Evolutionary conservation across 768 basidiomycete genomes (phyloP).

Genomic region (Termitomyces sp.): DNA sequence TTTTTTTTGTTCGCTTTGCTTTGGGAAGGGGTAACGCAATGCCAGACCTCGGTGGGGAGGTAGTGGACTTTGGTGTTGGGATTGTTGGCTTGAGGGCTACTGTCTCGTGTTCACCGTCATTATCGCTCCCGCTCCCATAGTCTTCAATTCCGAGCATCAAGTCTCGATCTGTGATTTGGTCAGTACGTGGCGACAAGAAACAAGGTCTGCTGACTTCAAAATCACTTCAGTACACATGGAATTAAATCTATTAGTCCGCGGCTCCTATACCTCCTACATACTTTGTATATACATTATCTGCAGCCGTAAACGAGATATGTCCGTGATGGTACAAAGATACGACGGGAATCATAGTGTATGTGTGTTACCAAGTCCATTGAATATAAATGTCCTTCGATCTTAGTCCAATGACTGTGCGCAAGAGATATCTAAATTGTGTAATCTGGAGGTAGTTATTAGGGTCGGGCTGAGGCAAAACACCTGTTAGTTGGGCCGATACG

Average conservation of each 20-base stretch:
- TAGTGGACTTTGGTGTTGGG: conserved; percentile 11
- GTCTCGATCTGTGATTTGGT: neutral
- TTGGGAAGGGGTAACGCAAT: conserved; percentile 18
- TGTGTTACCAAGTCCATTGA: neutral
- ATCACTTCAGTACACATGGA: neutral
- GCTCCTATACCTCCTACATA: neutral
- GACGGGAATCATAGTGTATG: neutral
- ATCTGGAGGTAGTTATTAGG: conserved; percentile 22
- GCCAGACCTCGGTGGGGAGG: conserved; percentile 14
- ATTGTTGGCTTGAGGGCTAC: conserved; percentile 5
- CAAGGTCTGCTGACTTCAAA: neutral
- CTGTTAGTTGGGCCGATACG: neutral
- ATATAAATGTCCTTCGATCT: neutral
- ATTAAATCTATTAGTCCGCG: neutral
- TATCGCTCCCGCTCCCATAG: conserved; percentile 71
- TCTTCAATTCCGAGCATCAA: conserved; percentile 70
- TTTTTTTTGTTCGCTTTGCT: conserved; percentile 52
- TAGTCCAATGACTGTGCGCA: conserved; percentile 10
- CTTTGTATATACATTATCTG: conserved; percentile 1
- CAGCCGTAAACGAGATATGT: neutral
- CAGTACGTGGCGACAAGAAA: neutral
- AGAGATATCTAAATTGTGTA: conserved; percentile 8
- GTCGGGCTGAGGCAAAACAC: conserved; percentile 24
- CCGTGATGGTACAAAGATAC: neutral
- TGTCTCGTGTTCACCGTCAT: conserved; percentile 36